These are phyloP conservation scores for Vicia faba DNA, from an alignment of 306 rosid species.

Conservation along the genomic window DNA sequence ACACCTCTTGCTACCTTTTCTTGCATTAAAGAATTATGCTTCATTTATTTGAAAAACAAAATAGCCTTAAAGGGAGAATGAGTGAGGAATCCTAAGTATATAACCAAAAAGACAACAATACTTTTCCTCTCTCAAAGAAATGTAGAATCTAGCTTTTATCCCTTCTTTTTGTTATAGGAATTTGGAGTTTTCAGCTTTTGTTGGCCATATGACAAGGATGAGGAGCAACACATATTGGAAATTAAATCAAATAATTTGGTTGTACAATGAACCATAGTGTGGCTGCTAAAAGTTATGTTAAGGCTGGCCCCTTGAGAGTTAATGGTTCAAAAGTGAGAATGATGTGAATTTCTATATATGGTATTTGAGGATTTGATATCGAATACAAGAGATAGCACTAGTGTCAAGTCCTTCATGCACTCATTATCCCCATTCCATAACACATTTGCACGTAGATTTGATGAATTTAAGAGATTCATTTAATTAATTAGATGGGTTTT, in stretches of 20 bases:
- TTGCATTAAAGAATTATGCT: slow-evolving; percentile 33
- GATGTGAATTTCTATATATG: slow-evolving; percentile 56
- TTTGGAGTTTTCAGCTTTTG: slow-evolving; percentile 54
- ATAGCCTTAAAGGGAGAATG: slow-evolving; percentile 46
- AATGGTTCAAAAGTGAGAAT: slow-evolving; percentile 73
- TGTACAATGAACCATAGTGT: slow-evolving; percentile 52
- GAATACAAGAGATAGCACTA: slow-evolving; percentile 75
- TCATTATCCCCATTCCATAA: slow-evolving; percentile 48
- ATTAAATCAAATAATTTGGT: slow-evolving; percentile 41
- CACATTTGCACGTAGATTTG: neutral
- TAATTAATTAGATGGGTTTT: neutral
- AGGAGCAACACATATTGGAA: slow-evolving; percentile 46
- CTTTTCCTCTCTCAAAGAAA: slow-evolving; percentile 43
- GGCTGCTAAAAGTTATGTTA: slow-evolving; percentile 44
- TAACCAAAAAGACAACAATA: slow-evolving; percentile 62
- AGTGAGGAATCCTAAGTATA: slow-evolving; percentile 76
- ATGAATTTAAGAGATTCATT: neutral
- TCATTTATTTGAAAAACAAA: slow-evolving; percentile 42
- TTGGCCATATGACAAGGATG: slow-evolving; percentile 51
- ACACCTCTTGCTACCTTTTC: slow-evolving; percentile 37
- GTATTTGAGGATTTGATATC: slow-evolving; percentile 60
- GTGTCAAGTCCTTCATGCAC: slow-evolving; percentile 51
- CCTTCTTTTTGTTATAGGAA: slow-evolving; percentile 41
- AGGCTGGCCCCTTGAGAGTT: slow-evolving; percentile 39
- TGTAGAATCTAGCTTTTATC: slow-evolving; percentile 55